phyloP scores from a whole-genome alignment of 108 stramenopile genomes.

The Aurantiochytrium sp. region DNA sequence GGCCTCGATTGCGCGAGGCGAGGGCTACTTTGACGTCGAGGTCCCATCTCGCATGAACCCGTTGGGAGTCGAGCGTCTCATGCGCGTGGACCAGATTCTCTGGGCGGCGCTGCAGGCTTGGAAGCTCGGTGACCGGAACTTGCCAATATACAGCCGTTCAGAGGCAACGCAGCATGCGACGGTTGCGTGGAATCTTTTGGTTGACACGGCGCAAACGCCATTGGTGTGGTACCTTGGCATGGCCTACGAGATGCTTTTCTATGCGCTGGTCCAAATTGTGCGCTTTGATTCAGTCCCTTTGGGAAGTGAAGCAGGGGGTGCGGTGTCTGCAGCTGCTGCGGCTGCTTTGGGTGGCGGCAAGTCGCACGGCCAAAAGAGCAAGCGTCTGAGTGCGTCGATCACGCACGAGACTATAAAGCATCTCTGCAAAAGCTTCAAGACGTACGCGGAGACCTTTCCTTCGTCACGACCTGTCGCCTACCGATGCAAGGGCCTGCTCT shows the following conservation, averaged over 20 bases:
- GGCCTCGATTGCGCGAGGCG: not conserved
- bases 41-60: not conserved
- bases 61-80: not conserved
- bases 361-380: not conserved
- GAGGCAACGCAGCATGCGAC: not conserved
- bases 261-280: not conserved
- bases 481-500: not conserved
- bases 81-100: not conserved
- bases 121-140: not conserved
- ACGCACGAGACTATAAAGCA: not conserved
- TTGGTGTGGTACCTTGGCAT: constrained; percentile 6
- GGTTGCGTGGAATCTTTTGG: not conserved
- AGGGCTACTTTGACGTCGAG: not conserved
- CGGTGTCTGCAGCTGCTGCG: no score
- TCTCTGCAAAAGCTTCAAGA: constrained; percentile 13
- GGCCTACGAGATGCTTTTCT: constrained; percentile 5
- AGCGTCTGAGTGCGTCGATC: not conserved
- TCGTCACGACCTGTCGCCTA: not conserved
- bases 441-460: not conserved
- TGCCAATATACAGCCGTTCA: not conserved
- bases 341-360: not conserved
- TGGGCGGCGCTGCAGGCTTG: not conserved
- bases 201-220: not conserved
- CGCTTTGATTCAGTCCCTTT: not conserved
- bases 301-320: not conserved